Conservation (phyloP, 306 rosid genomes). For the Dryas octopetala region DNA sequence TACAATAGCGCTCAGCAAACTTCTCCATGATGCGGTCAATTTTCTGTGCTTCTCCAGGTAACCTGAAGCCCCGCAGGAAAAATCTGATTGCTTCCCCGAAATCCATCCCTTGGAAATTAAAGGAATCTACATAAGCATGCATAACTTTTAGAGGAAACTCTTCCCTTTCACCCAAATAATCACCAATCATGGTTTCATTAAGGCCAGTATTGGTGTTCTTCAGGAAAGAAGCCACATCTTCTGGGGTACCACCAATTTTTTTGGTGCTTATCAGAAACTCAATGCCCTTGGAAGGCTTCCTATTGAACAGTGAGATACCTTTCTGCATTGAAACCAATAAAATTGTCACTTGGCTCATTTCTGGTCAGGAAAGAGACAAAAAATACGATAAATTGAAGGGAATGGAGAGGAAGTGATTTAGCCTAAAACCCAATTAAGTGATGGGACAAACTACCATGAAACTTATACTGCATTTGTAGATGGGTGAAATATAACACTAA, state of each 20-base stretch:
- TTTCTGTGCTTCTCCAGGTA: conserved; percentile 99
- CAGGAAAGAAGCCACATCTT: conserved; percentile 84
- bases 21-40: conserved; percentile 99
- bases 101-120: conserved; percentile 81
- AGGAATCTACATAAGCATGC: conserved; percentile 99
- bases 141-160: conserved; percentile 92
- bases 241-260: conserved; percentile 82
- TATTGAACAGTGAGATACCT: conserved; percentile 86
- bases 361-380: conserved; percentile 17
- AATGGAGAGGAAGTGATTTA: conserved; percentile 7
- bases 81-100: conserved; percentile 95
- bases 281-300: conserved; percentile 96
- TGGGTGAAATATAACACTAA: background rate
- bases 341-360: conserved; percentile 37
- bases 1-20: conserved; percentile 99
- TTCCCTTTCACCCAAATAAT: conserved; percentile 96
- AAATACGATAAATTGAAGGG: conserved; percentile 16
- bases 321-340: conserved; percentile 75
- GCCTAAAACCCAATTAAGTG: background rate
- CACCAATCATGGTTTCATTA: conserved; percentile 87
- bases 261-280: conserved; percentile 78
- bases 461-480: conserved; percentile 1
- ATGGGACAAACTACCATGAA: conserved; percentile 6
- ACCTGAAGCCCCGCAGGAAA: conserved; percentile 93
- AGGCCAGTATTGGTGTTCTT: conserved; percentile 78